Base-by-base conservation (phyloP, 176 grass and related monocot species). In the Eragrostis nindensis region DNA sequence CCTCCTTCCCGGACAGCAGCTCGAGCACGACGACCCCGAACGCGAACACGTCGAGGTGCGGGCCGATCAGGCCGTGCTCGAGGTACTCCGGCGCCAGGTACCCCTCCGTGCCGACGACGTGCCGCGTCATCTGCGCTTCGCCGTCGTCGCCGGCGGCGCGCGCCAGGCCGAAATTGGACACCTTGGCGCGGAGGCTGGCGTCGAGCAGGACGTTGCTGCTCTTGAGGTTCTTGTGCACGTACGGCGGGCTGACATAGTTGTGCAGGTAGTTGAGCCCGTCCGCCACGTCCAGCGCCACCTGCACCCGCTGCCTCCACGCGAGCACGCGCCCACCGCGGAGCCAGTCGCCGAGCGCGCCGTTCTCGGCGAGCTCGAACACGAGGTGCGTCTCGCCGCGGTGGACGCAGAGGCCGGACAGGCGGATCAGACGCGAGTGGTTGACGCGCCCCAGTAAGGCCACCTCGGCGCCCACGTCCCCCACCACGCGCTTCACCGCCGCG, bases 181-280 rank as follows among this genome's bases (percentile, higher is more conserved):
- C 65, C 85, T 90, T 92, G 53, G 88, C 93, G 47, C 88, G 84
- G 65, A 93, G 73, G 76, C 90, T 72, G 26, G 52, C 62, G 73
- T 97, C 90, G 56, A 97, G 76, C 7, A 97, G 86, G 25, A 97
- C 62, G 80, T 90, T 92, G 88, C 74, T 89, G 85, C 76, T 88
- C 79, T 97, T 90, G 40, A 97, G 65, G 45, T 96, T 96, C 85
- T 96, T 92, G 75, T 96, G 93, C 43, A 97, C 81, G 70, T 85
- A 97, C 16, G 88, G 85, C 57, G 88, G 90, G 57, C 41, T 86
- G 14, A 83, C 86, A 85, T 90, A 93, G 86, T 97, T 54, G 85
- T 92, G 93, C 50, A 97, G 90, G 83, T 97, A 97, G 65, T 90
- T 89, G 62, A 92, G 86, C 36, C 85, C 93, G 18, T 93, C 89